Conservation (phyloP, 2,329 filamentous ascomycete species). For the Parastagonospora avenae region DNA sequence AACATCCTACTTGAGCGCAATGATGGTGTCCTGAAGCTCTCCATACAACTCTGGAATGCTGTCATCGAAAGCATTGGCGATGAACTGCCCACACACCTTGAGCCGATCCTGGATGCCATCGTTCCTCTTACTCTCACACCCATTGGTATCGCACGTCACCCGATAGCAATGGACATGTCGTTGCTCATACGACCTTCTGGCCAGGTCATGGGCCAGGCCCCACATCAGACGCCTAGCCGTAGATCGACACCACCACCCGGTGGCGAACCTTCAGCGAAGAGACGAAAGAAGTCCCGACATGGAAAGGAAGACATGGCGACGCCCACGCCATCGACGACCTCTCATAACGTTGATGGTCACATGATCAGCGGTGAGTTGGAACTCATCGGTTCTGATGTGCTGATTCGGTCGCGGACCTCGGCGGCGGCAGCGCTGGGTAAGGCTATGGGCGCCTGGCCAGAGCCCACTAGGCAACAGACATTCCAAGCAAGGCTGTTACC, state of each 20-base stretch:
- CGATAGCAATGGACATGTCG: conserved; percentile 86
- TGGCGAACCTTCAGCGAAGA: conserved; percentile 68
- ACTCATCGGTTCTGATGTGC: conserved; percentile 83
- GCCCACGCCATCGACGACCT: conserved; percentile 61
- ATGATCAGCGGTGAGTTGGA: conserved; percentile 98
- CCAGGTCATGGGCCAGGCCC: conserved; percentile 70
- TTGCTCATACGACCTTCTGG: conserved; percentile 95
- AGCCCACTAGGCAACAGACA: conserved; percentile 60
- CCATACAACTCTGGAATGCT: conserved; percentile 84
- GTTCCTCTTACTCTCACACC: conserved; percentile 86
- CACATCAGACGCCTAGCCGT: conserved; percentile 27
- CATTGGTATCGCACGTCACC: conserved; percentile 87
- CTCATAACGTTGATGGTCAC: conserved; percentile 93
- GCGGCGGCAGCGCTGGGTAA: conserved; percentile 86
- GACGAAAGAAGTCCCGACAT: conserved; percentile 80
- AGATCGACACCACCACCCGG: conserved; percentile 42
- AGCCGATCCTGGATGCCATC: conserved; percentile 76
- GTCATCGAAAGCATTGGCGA: conserved; percentile 72
- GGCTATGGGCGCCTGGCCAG: conserved; percentile 78
- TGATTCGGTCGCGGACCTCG: conserved; percentile 87
- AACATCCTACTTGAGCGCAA: conserved; percentile 94
- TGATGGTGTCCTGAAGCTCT: conserved; percentile 78
- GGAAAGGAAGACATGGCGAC: conserved; percentile 64
- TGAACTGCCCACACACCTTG: conserved; percentile 74
- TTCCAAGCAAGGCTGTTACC: conserved; percentile 71